A percentile compares a stretch with the other conserved stretches of the same genome.
These are phyloP conservation scores for Syncephalastrum sp. DNA, from an alignment of 371 early-diverging fungal genomes.

Conservation along the genomic window DNA sequence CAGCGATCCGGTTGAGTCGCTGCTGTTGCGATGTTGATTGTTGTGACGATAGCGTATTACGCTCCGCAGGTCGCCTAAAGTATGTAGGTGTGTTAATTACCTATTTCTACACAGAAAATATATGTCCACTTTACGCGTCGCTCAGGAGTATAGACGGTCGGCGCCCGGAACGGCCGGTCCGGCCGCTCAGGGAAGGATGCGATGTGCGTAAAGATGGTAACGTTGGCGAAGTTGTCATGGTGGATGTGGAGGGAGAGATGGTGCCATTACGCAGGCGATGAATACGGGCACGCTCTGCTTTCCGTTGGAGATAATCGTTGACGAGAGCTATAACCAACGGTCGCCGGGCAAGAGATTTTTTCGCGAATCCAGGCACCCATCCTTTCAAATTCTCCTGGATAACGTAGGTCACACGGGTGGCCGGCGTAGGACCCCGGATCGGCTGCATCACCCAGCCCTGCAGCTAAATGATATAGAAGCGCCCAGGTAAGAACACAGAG, in stretches of 20 bases:
- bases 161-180: background rate
- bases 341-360: constrained; percentile 59
- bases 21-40: too few species aligned
- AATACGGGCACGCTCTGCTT: constrained; percentile 45
- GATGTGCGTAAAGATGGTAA: background rate
- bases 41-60: too few species aligned
- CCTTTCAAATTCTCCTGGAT: constrained; percentile 49
- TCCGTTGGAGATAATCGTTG: constrained; percentile 62
- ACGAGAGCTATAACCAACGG: constrained; percentile 63
- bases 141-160: constrained; percentile 5
- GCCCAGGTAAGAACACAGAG: background rate
- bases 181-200: background rate
- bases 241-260: background rate
- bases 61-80: too few species aligned
- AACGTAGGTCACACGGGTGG: constrained; percentile 61
- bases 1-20: too few species aligned
- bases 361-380: constrained; percentile 65
- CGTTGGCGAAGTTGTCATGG: background rate
- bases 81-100: too few species aligned
- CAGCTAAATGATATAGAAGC: constrained; percentile 13
- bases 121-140: too few species aligned
- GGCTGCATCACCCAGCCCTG: constrained; percentile 70
- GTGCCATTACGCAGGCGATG: constrained; percentile 5
- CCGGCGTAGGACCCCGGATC: constrained; percentile 38
- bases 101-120: too few species aligned